A percentile compares a stretch with the other conserved stretches of the same genome.
Conservation (phyloP, 257 asterid species). For the Scutellaria minor region DNA sequence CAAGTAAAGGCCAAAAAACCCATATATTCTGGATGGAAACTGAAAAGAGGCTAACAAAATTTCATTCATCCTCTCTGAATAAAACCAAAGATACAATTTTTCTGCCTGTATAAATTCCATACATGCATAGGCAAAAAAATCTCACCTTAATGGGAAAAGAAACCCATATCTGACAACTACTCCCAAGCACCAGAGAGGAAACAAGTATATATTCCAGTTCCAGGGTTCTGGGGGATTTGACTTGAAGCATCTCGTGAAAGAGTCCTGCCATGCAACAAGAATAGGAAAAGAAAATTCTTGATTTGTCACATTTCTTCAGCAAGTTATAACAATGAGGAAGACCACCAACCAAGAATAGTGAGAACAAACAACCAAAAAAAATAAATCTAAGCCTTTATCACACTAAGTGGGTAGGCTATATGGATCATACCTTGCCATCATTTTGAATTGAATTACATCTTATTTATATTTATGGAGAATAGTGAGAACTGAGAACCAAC, state of each 20-base stretch:
- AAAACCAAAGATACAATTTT: constrained; percentile 23
- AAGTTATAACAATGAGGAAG: constrained; percentile 18
- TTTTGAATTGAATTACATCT: too few species aligned
- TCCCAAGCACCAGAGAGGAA: constrained; percentile 98
- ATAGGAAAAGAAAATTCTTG: constrained; percentile 7
- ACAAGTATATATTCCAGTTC: constrained; percentile 94
- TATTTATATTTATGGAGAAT: background rate
- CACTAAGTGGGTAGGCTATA: too few species aligned
- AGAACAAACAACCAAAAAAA: too few species aligned
- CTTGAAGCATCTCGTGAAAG: constrained; percentile 96
- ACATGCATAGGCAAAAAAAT: constrained; percentile 14
- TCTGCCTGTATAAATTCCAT: background rate
- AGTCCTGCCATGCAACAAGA: constrained; percentile 64
- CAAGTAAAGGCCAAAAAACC: constrained; percentile 13
- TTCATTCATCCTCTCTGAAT: constrained; percentile 15
- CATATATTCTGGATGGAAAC: constrained; percentile 4
- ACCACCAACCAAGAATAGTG: background rate
- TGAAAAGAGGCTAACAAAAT: background rate
- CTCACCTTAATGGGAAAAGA: constrained; percentile 85
- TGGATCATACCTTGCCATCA: too few species aligned
- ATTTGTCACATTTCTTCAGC: constrained; percentile 1
- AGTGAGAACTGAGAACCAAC: constrained; percentile 6
- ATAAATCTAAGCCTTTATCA: too few species aligned
- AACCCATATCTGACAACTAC: constrained; percentile 83
- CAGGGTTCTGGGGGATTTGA: constrained; percentile 97